Evolutionary conservation across 208 protist genomes (phyloP), one percentile per base, ranked within the genome.

Genomic region (Trichomonas vaginalis): DNA sequence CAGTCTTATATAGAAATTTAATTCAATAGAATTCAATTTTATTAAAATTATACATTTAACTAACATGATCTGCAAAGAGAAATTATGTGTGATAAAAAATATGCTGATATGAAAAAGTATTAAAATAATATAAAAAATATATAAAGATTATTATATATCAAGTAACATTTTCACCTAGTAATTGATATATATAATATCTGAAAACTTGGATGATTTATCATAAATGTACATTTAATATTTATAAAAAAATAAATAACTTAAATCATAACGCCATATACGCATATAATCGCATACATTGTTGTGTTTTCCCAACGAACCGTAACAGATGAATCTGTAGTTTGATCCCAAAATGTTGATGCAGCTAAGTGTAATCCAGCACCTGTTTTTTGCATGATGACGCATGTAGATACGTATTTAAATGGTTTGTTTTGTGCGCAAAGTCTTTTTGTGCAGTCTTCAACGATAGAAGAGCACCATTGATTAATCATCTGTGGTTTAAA

Each of bases 331-430:
- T 99, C 98, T 87, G 98, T 97, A 4, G 98, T 97, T 96, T 98
- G 98, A 97, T 99, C 98, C 98, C 98, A 99, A 42, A 98, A 97
- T 96, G 97, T 98, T 96, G 97, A 98, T 95, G 98, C 98, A 2
- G 98, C 97, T 39, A 97, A 98, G 39, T 98, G 97, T 42, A 99
- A 96, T 9, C 98, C 97, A 4, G 98, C 98, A 0, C 98, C 98
- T 32, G 98, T 98, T 17, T 97, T 97, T 97, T 99, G 98, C 97
- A 98, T 98, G 15, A 99, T 97, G 17, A 98, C 96, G 95, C 97
- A 98, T 61, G 97, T 98, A 37, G 98, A 98, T 39, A 98, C 96
- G 88, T 98, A 98, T 96, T 99, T 99, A 97, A 98, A 99, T 12
- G 98, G 98, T 95, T 98, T 98, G 95, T 98, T 98, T 8, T 45